Conservation (phyloP, 306 rosid genomes). For the Neltuma alba region DNA sequence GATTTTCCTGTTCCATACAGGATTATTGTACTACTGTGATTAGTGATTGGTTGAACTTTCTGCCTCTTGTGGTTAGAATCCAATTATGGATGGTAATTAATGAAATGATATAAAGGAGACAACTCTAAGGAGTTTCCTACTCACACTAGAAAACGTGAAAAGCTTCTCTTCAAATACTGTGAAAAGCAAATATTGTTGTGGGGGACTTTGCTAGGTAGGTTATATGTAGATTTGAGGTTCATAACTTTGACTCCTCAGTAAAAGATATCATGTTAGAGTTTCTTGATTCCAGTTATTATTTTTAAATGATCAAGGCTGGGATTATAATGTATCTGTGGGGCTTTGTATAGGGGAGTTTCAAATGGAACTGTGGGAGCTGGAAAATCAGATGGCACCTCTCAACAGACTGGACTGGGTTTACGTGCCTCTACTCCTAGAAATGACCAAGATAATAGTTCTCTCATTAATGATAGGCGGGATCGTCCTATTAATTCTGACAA, state of each 20-base stretch:
- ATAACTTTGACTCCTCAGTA: slow-evolving; percentile 20
- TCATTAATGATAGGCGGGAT: slow-evolving; percentile 75
- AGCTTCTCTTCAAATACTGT: slow-evolving; percentile 16
- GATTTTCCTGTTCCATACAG: slow-evolving; percentile 12
- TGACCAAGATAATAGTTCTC: slow-evolving; percentile 73
- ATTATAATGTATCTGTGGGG: slow-evolving; percentile 35
- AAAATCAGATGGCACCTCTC: slow-evolving; percentile 77
- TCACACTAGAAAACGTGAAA: slow-evolving; percentile 22
- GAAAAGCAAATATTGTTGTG: slow-evolving; percentile 20
- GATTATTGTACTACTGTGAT: not conserved
- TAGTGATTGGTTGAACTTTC: slow-evolving; percentile 15
- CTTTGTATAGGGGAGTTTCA: slow-evolving; percentile 66
- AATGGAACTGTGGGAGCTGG: slow-evolving; percentile 79
- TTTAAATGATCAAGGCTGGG: slow-evolving; percentile 30
- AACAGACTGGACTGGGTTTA: slow-evolving; percentile 74
- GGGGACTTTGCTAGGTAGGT: slow-evolving; percentile 33
- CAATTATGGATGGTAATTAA: not conserved
- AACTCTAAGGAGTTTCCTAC: not conserved
- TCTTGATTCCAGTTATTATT: slow-evolving; percentile 29
- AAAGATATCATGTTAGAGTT: slow-evolving; percentile 16
- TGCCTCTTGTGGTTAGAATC: slow-evolving; percentile 12
- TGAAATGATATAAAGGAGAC: slow-evolving; percentile 7
- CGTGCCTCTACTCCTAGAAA: slow-evolving; percentile 82
- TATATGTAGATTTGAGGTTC: slow-evolving; percentile 32
- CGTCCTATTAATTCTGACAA: slow-evolving; percentile 80